Evolutionary conservation across 1,139 yeast genomes (phyloP).

Genomic region (Lodderomyces pseudojiufengensis): DNA sequence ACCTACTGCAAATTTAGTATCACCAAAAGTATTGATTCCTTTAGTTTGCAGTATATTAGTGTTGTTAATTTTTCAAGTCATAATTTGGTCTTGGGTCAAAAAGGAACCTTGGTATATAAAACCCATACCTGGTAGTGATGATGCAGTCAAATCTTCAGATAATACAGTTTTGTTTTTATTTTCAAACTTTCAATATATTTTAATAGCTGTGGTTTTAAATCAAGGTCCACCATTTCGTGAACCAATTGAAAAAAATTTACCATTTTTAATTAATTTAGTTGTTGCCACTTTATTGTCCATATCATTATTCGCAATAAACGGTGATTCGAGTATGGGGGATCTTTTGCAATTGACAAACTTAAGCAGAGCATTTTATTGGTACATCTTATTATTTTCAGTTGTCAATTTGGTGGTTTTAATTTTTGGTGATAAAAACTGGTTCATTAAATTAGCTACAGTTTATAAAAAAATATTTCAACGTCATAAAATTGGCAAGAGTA

Average conservation of each 20-base stretch:
- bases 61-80: conserved; percentile 60
- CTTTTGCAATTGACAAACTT: conserved; percentile 74
- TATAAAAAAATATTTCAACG: conserved; percentile 28
- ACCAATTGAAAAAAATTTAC: conserved; percentile 62
- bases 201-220: conserved; percentile 76
- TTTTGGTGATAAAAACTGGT: conserved; percentile 39
- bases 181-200: conserved; percentile 84
- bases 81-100: conserved; percentile 61
- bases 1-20: conserved; percentile 91
- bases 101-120: conserved; percentile 68
- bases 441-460: conserved; percentile 24
- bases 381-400: conserved; percentile 44
- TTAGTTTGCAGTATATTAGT: conserved; percentile 67
- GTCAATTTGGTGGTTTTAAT: conserved; percentile 50
- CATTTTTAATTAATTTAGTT: conserved; percentile 64
- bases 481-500: conserved; percentile 24
- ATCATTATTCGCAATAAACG: conserved; percentile 46
- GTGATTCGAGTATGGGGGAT: conserved; percentile 53
- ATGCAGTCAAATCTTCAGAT: conserved; percentile 81
- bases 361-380: conserved; percentile 47
- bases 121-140: conserved; percentile 84
- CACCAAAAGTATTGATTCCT: conserved; percentile 82
- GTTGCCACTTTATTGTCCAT: conserved; percentile 48
- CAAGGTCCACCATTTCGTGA: conserved; percentile 96
- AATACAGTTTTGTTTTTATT: conserved; percentile 79